Conservation (phyloP, 768 basidiomycete genomes). For the Tylopilus sp. region DNA sequence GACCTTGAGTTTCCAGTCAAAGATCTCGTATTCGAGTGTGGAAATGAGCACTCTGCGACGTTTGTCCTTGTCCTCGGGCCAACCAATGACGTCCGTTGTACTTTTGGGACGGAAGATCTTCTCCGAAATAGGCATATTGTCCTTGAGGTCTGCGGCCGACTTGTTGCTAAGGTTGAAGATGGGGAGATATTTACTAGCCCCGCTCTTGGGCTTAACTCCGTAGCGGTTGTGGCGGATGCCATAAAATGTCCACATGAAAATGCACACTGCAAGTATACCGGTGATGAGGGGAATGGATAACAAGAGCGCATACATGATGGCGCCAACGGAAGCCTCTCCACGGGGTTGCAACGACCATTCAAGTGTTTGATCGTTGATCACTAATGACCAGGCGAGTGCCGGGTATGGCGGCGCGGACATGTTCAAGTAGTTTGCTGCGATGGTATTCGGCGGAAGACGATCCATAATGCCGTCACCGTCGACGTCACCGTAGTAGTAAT, state of each 20-base stretch:
- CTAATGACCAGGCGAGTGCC: conserved; percentile 82
- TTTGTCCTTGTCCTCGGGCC: conserved; percentile 92
- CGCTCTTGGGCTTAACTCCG: conserved; percentile 71
- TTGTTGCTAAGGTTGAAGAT: conserved; percentile 66
- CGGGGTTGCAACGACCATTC: conserved; percentile 79
- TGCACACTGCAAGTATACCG: conserved; percentile 70
- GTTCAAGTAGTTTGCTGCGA: conserved; percentile 85
- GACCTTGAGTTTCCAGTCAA: conserved; percentile 97
- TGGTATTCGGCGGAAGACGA: conserved; percentile 85
- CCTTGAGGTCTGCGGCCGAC: conserved; percentile 71
- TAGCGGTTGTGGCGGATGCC: conserved; percentile 93
- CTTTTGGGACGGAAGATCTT: conserved; percentile 67
- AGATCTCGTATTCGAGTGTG: conserved; percentile 93
- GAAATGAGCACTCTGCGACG: conserved; percentile 88
- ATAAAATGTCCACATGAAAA: conserved; percentile 97
- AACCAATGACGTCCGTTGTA: conserved; percentile 80
- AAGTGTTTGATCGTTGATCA: conserved; percentile 74
- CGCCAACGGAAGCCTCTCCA: conserved; percentile 76
- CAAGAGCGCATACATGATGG: conserved; percentile 84
- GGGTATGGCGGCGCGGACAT: conserved; percentile 88
- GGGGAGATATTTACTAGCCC: conserved; percentile 79
- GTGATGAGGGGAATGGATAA: conserved; percentile 82
- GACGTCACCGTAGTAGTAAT: conserved; percentile 89
- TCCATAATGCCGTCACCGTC: conserved; percentile 88
- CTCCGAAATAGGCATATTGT: conserved; percentile 56